Conservation (phyloP, 352 stramenopile genomes). For the Blastocystis sp. region DNA sequence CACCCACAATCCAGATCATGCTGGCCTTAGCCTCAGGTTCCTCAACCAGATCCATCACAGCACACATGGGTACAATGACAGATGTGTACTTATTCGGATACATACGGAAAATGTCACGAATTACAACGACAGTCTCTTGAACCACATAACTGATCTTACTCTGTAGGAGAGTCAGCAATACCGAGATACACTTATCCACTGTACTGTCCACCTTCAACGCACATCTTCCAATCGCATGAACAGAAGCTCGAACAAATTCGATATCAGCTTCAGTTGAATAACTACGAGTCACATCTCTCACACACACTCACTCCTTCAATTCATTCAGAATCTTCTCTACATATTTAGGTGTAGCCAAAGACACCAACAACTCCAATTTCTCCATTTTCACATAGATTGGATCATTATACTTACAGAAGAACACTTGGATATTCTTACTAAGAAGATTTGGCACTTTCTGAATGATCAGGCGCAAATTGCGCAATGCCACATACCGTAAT, state of each 20-base stretch:
- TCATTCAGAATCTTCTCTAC: conserved; percentile 94
- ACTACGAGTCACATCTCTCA: neutral
- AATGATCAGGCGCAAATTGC: conserved; percentile 98
- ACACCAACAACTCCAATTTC: conserved; percentile 99
- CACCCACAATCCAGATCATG: conserved; percentile 99
- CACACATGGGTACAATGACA: conserved; percentile 98
- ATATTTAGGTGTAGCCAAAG: conserved; percentile 89
- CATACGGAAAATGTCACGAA: conserved; percentile 98
- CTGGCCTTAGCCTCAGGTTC: conserved; percentile 93
- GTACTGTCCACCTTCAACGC: conserved; percentile 93
- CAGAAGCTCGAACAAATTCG: conserved; percentile 92
- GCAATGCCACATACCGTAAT: conserved; percentile 95
- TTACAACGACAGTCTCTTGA: conserved; percentile 96
- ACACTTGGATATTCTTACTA: conserved; percentile 81
- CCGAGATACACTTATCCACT: conserved; percentile 94
- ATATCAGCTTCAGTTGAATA: conserved; percentile 95
- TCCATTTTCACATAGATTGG: conserved; percentile 95
- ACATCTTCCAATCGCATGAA: conserved; percentile 90
- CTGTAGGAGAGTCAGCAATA: conserved; percentile 95
- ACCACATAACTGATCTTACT: conserved; percentile 99
- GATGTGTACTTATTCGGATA: conserved; percentile 98
- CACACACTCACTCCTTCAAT: conserved; percentile 83
- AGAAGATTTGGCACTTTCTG: conserved; percentile 90
- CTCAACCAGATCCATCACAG: conserved; percentile 95
- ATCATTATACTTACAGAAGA: conserved; percentile 99